Conservation (phyloP, 2,329 filamentous ascomycete species). For the Exophiala oligosperma region DNA sequence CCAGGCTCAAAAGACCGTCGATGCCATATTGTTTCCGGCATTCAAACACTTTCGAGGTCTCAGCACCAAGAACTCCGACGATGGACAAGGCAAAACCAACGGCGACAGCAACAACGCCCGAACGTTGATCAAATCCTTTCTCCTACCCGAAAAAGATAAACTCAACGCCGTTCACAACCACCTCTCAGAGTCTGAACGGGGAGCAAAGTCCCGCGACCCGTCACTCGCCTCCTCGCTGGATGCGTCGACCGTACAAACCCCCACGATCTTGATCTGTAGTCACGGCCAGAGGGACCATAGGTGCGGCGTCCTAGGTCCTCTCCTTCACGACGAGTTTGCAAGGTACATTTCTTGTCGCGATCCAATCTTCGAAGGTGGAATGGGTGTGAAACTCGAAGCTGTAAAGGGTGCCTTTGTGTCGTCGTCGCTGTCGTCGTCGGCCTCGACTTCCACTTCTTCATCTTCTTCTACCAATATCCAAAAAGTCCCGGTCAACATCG, state of each 20-base stretch:
- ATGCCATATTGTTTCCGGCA: slow-evolving; percentile 73
- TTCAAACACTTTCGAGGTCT: slow-evolving; percentile 74
- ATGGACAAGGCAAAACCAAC: too few species aligned
- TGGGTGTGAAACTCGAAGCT: neutral
- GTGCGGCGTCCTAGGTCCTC: slow-evolving; percentile 77
- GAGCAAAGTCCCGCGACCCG: slow-evolving; percentile 50
- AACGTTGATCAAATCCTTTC: slow-evolving; percentile 46
- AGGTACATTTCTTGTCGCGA: slow-evolving; percentile 10
- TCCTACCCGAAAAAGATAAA: slow-evolving; percentile 49
- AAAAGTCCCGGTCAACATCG: slow-evolving; percentile 36
- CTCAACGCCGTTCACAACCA: slow-evolving; percentile 62
- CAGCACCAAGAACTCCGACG: slow-evolving; percentile 43
- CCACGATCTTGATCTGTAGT: slow-evolving; percentile 76
- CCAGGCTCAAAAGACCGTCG: slow-evolving; percentile 47
- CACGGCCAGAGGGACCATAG: slow-evolving; percentile 79
- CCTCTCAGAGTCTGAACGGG: slow-evolving; percentile 56
- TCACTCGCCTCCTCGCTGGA: slow-evolving; percentile 59
- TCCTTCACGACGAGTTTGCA: slow-evolving; percentile 71
- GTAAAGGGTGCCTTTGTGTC: neutral
- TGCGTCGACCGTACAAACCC: slow-evolving; percentile 30
- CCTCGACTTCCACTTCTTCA: neutral
- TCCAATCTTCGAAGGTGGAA: neutral
- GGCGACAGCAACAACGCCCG: slow-evolving; percentile 34
- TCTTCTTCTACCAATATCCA: neutral
- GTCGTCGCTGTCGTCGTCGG: neutral